Evolutionary conservation across 306 rosid species (phyloP).

Genomic region (Prunus padus): DNA sequence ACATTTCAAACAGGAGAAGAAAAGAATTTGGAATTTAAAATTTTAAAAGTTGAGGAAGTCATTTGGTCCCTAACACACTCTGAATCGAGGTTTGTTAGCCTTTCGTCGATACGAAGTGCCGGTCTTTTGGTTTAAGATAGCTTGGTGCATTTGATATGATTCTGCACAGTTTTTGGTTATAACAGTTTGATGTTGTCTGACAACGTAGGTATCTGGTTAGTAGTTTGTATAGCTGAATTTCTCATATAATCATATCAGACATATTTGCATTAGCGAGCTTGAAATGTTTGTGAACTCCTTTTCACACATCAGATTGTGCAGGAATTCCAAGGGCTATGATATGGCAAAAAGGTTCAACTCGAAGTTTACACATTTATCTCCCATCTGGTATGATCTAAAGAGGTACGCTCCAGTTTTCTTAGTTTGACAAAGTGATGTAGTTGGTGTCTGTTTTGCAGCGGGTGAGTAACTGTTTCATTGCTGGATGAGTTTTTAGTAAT

Average conservation of each 20-base stretch:
- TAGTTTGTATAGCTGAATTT: background rate
- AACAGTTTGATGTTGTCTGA: background rate
- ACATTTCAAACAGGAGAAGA: background rate
- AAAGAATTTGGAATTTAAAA: background rate
- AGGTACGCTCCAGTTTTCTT: slow-evolving; percentile 52
- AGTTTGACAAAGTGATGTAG: slow-evolving; percentile 14
- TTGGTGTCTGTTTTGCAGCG: background rate
- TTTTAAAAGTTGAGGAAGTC: background rate
- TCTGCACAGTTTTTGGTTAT: slow-evolving; percentile 5
- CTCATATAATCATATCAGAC: background rate
- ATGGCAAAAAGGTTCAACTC: slow-evolving; percentile 80
- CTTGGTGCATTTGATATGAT: background rate
- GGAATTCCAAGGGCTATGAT: slow-evolving; percentile 92
- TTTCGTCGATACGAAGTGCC: background rate
- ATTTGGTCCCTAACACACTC: background rate
- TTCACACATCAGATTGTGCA: slow-evolving; percentile 39
- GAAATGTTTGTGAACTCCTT: background rate
- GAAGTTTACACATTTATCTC: slow-evolving; percentile 90
- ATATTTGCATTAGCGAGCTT: background rate
- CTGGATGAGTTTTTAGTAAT: background rate
- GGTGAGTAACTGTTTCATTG: background rate
- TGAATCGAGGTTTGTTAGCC: background rate
- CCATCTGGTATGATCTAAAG: slow-evolving; percentile 92
- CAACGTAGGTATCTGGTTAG: background rate
- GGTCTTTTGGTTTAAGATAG: background rate